These are phyloP conservation scores for Metschnikowia lunata DNA, from an alignment of 805 yeast species.

Conservation along the genomic window DNA sequence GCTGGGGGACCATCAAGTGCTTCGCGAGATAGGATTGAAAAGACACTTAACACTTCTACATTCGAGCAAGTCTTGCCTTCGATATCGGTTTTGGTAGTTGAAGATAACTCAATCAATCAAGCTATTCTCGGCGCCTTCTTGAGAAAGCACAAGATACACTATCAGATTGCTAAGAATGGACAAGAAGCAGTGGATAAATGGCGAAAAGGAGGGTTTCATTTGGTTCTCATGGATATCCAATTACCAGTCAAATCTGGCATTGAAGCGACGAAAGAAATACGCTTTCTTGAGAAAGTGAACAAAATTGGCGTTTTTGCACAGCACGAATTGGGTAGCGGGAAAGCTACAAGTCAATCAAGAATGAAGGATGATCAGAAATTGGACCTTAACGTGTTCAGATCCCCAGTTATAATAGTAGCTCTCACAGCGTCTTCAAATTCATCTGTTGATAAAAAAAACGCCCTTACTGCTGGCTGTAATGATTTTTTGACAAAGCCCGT, in stretches of 20 bases:
- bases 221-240: constrained; percentile 96
- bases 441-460: constrained; percentile 80
- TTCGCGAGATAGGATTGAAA: constrained; percentile 1
- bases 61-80: constrained; percentile 73
- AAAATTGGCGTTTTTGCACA: constrained; percentile 66
- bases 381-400: constrained; percentile 62
- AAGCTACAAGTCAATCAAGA: constrained; percentile 20
- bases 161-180: constrained; percentile 87
- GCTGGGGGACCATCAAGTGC: not conserved
- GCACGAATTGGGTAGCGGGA: constrained; percentile 25
- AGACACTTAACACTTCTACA: constrained; percentile 29
- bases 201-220: constrained; percentile 91
- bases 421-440: constrained; percentile 84
- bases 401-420: constrained; percentile 98
- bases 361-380: constrained; percentile 48
- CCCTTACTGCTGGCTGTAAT: constrained; percentile 95
- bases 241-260: constrained; percentile 94
- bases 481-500: constrained; percentile 96
- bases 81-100: constrained; percentile 88
- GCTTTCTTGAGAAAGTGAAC: constrained; percentile 76
- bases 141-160: constrained; percentile 78
- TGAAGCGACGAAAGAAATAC: constrained; percentile 88
- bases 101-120: constrained; percentile 92
- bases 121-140: constrained; percentile 86
- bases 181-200: constrained; percentile 92